These are phyloP conservation scores for Colletotrichum gigasporum DNA, from an alignment of 2,329 filamentous ascomycete species.

Conservation along the genomic window DNA sequence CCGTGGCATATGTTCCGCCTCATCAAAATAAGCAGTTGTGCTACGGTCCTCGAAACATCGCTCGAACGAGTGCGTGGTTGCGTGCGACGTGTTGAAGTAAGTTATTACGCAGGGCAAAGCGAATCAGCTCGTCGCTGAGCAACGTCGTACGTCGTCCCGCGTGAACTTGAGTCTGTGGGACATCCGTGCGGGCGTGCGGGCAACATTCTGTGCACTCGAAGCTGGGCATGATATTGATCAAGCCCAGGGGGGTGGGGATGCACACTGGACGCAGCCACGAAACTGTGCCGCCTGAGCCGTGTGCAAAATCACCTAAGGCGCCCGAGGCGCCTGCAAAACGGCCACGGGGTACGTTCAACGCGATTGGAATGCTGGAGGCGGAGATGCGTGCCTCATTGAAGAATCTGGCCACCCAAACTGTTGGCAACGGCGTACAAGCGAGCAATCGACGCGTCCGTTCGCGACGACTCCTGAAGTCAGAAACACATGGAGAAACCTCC, in stretches of 20 bases:
- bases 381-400: too few relatives aligned
- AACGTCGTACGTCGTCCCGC: not conserved
- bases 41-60: not conserved
- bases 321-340: too few relatives aligned
- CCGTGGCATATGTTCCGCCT: conserved; percentile 1
- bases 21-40: too few relatives aligned
- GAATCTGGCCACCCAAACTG: not conserved
- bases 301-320: too few relatives aligned
- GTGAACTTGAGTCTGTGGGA: conserved; percentile 3
- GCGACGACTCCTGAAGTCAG: too few relatives aligned
- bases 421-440: not conserved
- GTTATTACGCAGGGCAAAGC: not conserved
- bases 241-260: not conserved
- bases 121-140: conserved; percentile 6
- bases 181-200: not conserved
- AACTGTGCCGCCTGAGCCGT: too few relatives aligned
- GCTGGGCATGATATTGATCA: not conserved
- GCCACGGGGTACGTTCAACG: too few relatives aligned
- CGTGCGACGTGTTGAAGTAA: not conserved
- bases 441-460: too few relatives aligned
- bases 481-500: too few relatives aligned
- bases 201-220: not conserved
- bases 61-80: not conserved
- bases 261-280: too few relatives aligned
- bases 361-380: too few relatives aligned